phyloP scores from a whole-genome alignment of 2,329 filamentous ascomycete species.

The Trichoderma sp. region DNA sequence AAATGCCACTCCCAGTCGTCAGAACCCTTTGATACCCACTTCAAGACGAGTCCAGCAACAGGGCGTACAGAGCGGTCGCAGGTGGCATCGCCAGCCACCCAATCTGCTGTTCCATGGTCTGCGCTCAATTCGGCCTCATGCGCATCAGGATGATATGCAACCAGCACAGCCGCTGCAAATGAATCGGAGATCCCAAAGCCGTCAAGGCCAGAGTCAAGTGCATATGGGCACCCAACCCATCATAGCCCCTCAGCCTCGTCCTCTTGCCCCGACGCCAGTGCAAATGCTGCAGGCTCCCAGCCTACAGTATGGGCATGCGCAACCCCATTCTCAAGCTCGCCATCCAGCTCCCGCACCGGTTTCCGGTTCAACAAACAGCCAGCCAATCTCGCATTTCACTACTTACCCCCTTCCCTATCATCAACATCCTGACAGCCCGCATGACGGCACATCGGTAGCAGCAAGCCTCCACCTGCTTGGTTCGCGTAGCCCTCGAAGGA shows the following conservation, averaged over 20 bases:
- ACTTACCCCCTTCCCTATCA: constrained; percentile 22
- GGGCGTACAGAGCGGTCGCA: background rate
- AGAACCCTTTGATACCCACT: background rate
- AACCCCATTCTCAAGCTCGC: background rate
- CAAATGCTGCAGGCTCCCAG: background rate
- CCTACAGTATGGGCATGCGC: background rate
- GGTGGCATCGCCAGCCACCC: background rate
- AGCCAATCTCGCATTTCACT: background rate
- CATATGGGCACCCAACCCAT: background rate
- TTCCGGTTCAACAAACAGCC: background rate
- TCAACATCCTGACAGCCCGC: constrained; percentile 48
- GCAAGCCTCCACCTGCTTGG: constrained; percentile 52
- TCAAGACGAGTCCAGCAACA: background rate
- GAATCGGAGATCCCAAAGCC: background rate
- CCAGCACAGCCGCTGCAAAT: background rate
- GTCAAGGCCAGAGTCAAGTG: too few relatives aligned
- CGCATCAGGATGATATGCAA: background rate
- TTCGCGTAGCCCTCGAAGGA: constrained; percentile 52
- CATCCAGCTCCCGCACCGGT: background rate
- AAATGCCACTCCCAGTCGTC: background rate
- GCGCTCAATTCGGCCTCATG: background rate
- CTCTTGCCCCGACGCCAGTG: background rate
- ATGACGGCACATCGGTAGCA: constrained; percentile 47
- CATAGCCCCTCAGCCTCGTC: background rate
- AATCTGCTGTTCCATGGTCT: background rate